These are phyloP conservation scores for Penicillium lagena DNA, from an alignment of 495 filamentous ascomycete species.

Conservation along the genomic window DNA sequence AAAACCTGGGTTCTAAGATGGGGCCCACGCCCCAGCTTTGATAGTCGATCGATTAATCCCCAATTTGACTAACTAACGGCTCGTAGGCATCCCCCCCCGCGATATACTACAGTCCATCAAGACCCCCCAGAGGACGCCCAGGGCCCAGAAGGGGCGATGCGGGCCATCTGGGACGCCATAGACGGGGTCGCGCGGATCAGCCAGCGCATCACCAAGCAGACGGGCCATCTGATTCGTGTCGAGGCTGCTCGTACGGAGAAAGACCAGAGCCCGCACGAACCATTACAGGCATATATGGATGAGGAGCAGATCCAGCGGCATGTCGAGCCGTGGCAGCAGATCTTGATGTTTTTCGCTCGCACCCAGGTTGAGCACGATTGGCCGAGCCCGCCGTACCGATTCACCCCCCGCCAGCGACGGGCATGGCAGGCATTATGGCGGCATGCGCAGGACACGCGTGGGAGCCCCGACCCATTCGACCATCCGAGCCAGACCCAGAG, in stretches of 20 bases:
- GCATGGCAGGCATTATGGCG: background rate
- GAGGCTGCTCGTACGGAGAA: background rate
- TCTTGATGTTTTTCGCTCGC: slow-evolving; percentile 7
- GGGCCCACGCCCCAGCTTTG: too few relatives aligned
- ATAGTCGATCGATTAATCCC: too few relatives aligned
- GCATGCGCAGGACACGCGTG: background rate
- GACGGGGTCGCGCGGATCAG: slow-evolving; percentile 1
- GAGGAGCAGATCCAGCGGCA: slow-evolving; percentile 1
- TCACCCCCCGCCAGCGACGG: background rate
- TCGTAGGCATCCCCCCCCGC: too few relatives aligned
- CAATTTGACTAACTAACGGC: too few relatives aligned
- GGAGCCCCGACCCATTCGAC: too few relatives aligned
- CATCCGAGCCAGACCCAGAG: too few relatives aligned
- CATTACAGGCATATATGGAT: slow-evolving; percentile 6
- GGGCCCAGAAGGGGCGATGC: background rate
- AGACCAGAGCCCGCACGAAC: background rate
- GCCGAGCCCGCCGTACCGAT: background rate
- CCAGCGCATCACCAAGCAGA: slow-evolving; percentile 2
- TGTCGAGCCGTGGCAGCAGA: slow-evolving; percentile 8
- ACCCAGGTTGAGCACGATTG: slow-evolving; percentile 3
- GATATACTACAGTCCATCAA: too few relatives aligned
- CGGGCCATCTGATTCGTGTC: background rate
- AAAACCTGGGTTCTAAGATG: too few relatives aligned
- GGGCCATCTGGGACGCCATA: background rate
- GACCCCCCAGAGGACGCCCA: too few relatives aligned